phyloP scores from a whole-genome alignment of 352 stramenopile genomes.

The Pythium aristosporum region DNA sequence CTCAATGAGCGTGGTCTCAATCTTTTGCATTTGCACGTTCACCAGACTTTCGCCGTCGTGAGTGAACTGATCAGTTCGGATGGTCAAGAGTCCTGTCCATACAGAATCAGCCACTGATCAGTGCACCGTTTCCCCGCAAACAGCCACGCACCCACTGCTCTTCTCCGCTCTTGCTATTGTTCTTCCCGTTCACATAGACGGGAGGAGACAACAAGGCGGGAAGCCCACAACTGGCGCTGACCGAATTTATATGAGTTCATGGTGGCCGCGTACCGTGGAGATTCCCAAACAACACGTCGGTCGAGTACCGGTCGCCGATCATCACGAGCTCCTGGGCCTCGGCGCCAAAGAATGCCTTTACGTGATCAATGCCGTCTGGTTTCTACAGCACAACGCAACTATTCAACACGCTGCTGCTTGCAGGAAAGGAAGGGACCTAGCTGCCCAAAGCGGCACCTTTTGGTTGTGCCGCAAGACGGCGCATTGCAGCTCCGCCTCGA shows the following conservation, averaged over 20 bases:
- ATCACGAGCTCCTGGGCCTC: slow-evolving; percentile 90
- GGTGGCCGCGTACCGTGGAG: slow-evolving; percentile 63
- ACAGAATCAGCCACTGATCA: background rate
- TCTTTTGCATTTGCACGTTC: slow-evolving; percentile 67
- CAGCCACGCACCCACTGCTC: background rate
- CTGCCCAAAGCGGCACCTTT: slow-evolving; percentile 58
- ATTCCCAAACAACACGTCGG: slow-evolving; percentile 97
- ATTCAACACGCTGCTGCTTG: too few species aligned
- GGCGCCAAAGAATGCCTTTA: slow-evolving; percentile 84
- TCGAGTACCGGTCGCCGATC: slow-evolving; percentile 96
- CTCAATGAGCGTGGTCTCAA: slow-evolving; percentile 60
- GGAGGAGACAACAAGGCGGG: too few species aligned
- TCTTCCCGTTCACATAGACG: background rate
- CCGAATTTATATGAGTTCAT: too few species aligned
- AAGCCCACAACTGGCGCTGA: too few species aligned
- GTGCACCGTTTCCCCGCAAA: too few species aligned
- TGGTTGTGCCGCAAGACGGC: slow-evolving; percentile 89
- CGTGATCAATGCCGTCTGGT: slow-evolving; percentile 87
- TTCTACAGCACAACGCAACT: slow-evolving; percentile 52
- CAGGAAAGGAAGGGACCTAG: background rate
- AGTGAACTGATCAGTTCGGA: slow-evolving; percentile 90
- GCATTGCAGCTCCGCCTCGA: slow-evolving; percentile 82
- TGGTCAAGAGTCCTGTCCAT: slow-evolving; percentile 91
- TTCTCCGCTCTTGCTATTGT: background rate
- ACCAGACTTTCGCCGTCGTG: slow-evolving; percentile 58